Conservation (phyloP, 2,329 filamentous ascomycete genomes). For the Aureobasidium sp. region DNA sequence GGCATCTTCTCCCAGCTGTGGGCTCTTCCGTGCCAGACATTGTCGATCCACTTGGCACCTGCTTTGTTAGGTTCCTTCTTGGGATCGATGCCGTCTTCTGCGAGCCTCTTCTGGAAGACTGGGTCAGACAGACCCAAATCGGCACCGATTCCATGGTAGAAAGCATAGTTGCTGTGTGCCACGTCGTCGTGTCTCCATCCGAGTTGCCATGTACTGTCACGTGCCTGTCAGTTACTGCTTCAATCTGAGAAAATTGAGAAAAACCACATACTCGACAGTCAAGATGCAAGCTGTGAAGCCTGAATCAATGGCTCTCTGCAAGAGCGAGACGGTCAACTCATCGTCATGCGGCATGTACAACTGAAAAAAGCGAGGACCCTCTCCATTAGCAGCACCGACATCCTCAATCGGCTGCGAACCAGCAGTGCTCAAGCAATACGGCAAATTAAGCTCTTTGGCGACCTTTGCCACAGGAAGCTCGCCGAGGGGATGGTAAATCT, state of each 20-base stretch:
- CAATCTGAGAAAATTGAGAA: too few species aligned
- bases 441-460: slow-evolving; percentile 52
- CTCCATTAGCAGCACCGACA: slow-evolving; percentile 50
- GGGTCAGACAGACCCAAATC: slow-evolving; percentile 54
- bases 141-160: slow-evolving; percentile 54
- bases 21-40: slow-evolving; percentile 56
- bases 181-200: slow-evolving; percentile 56
- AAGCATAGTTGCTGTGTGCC: slow-evolving; percentile 53
- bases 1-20: slow-evolving; percentile 60
- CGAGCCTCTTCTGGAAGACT: slow-evolving; percentile 50
- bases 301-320: slow-evolving; percentile 47
- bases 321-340: slow-evolving; percentile 49
- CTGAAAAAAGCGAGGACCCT: slow-evolving; percentile 52
- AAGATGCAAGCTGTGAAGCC: slow-evolving; percentile 55
- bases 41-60: slow-evolving; percentile 57
- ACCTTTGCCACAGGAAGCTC: slow-evolving; percentile 55
- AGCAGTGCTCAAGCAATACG: slow-evolving; percentile 55
- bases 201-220: slow-evolving; percentile 49
- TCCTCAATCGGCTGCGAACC: slow-evolving; percentile 51
- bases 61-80: slow-evolving; percentile 47
- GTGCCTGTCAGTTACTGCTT: not conserved
- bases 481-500: slow-evolving; percentile 54
- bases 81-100: slow-evolving; percentile 48
- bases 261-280: slow-evolving; percentile 42
- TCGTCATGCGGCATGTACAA: slow-evolving; percentile 60